Evolutionary conservation across 495 filamentous ascomycete genomes (phyloP).

Genomic region (Tuber brumale): DNA sequence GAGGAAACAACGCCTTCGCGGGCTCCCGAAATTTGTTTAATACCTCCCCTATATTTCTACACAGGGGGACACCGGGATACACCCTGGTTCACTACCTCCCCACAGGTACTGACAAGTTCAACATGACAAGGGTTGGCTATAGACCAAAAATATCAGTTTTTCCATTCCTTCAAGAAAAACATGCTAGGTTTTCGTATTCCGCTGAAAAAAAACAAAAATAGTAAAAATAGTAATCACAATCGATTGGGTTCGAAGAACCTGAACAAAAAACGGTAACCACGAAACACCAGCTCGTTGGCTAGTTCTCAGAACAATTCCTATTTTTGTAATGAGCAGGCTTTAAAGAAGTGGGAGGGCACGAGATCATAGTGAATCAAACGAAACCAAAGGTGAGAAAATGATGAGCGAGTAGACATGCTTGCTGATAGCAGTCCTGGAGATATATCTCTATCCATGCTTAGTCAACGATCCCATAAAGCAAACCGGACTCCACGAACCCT

Average conservation of each 20-base stretch:
- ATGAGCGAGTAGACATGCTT: neutral
- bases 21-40: neutral
- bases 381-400: neutral
- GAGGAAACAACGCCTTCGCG: neutral
- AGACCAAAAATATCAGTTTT: neutral
- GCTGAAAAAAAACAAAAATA: neutral
- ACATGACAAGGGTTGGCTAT: neutral
- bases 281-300: neutral
- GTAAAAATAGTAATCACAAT: neutral
- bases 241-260: neutral
- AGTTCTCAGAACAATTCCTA: neutral
- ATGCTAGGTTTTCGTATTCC: neutral
- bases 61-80: neutral
- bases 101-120: neutral
- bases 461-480: neutral
- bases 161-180: neutral
- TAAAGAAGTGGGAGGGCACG: neutral
- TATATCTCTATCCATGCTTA: neutral
- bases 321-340: neutral
- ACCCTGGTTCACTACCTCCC: neutral
- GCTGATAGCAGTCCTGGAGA: neutral
- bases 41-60: neutral
- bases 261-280: no score
- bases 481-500: neutral
- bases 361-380: neutral